These are phyloP conservation scores for Diaporthe vexans DNA, from an alignment of 2,329 filamentous ascomycete species.

Conservation along the genomic window DNA sequence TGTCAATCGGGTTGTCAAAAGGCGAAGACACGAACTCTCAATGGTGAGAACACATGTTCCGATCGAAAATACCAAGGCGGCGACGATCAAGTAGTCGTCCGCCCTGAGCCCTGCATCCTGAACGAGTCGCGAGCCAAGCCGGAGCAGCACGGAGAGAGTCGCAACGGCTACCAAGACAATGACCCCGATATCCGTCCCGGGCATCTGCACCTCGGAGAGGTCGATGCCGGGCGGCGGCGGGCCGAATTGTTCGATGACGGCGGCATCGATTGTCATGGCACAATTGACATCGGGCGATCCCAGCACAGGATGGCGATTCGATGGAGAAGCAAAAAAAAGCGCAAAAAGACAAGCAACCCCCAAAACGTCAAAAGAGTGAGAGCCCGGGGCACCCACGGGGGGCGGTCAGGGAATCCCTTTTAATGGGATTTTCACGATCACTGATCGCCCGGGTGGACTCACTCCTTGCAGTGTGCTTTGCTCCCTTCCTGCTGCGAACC, in stretches of 20 bases:
- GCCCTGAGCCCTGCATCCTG: conserved; percentile 20
- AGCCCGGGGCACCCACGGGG: background rate
- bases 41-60: conserved; percentile 15
- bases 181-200: conserved; percentile 4
- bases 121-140: conserved; percentile 21
- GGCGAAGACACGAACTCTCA: background rate
- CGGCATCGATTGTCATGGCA: conserved; percentile 29
- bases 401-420: conserved; percentile 28
- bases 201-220: conserved; percentile 26
- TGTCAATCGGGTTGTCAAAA: background rate
- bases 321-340: background rate
- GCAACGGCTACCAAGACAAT: conserved; percentile 17
- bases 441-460: conserved; percentile 8
- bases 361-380: background rate
- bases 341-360: background rate
- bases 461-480: background rate
- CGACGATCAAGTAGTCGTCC: conserved; percentile 3
- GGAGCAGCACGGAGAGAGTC: conserved; percentile 24
- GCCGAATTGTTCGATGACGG: conserved; percentile 24
- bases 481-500: conserved; percentile 5
- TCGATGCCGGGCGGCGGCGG: conserved; percentile 27
- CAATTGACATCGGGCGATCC: conserved; percentile 1
- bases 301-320: background rate
- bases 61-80: background rate
- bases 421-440: conserved; percentile 29